Evolutionary conservation across 1,284 basidiomycete species (phyloP).

Genomic region (Boletus holoroseus): DNA sequence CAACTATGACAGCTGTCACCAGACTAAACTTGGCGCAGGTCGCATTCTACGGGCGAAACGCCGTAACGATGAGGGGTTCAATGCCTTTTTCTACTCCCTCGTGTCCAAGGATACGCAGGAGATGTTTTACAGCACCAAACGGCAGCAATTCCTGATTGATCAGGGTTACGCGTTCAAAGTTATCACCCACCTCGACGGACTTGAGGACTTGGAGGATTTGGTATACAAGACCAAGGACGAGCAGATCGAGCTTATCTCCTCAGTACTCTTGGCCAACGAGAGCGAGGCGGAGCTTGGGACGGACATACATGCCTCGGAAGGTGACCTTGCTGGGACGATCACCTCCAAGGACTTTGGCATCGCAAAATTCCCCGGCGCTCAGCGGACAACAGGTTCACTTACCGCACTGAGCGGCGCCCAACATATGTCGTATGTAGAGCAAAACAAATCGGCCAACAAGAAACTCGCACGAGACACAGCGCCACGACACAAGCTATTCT

Average conservation of each 20-base stretch:
- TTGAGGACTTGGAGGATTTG: constrained; percentile 81
- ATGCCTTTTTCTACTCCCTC: constrained; percentile 99
- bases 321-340: constrained; percentile 74
- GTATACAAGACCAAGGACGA: constrained; percentile 90
- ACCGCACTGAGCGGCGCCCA: constrained; percentile 83
- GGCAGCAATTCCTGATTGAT: constrained; percentile 98
- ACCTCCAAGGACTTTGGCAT: constrained; percentile 70
- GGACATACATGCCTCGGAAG: constrained; percentile 72
- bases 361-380: constrained; percentile 61
- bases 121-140: constrained; percentile 99
- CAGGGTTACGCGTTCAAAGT: constrained; percentile 99
- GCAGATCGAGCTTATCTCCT: constrained; percentile 92
- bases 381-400: constrained; percentile 80
- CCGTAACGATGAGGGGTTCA: constrained; percentile 98
- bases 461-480: constrained; percentile 67
- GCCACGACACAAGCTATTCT: constrained; percentile 73
- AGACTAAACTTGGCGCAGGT: constrained; percentile 41
- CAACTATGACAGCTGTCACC: constrained; percentile 17
- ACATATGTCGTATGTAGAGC: constrained; percentile 87
- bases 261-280: constrained; percentile 89
- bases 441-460: constrained; percentile 88
- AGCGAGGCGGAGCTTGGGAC: constrained; percentile 85
- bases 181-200: constrained; percentile 94
- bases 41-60: constrained; percentile 96
- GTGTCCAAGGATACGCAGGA: constrained; percentile 99